Evolutionary conservation across 2,329 filamentous ascomycete species (phyloP).

Genomic region (Xenosphaeropsis pyriputrescens): DNA sequence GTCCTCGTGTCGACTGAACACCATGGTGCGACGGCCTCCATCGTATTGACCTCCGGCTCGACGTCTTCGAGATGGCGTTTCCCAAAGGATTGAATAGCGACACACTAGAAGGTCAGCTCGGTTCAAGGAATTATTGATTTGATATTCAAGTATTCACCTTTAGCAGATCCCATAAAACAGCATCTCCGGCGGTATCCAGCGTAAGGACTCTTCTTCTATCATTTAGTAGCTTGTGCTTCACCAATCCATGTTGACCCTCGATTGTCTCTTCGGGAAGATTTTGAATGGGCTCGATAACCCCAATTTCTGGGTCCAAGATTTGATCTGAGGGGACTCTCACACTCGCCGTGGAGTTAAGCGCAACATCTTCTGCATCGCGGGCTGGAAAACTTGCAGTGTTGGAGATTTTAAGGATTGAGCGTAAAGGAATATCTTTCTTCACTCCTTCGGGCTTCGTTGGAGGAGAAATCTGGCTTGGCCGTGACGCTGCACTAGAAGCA

Average conservation of each 20-base stretch:
- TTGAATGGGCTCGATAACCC: slow-evolving; percentile 46
- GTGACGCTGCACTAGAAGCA: slow-evolving; percentile 26
- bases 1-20: slow-evolving; percentile 91
- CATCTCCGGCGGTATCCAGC: slow-evolving; percentile 86
- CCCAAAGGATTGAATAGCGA: slow-evolving; percentile 80
- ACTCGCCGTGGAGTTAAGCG: slow-evolving; percentile 29
- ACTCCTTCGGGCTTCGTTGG: slow-evolving; percentile 17
- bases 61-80: slow-evolving; percentile 92
- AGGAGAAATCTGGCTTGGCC: slow-evolving; percentile 21
- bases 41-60: slow-evolving; percentile 70
- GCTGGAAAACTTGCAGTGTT: slow-evolving; percentile 67
- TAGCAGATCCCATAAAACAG: slow-evolving; percentile 87
- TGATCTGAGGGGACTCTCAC: slow-evolving; percentile 44
- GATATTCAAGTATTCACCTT: slow-evolving; percentile 36
- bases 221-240: slow-evolving; percentile 86
- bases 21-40: slow-evolving; percentile 87
- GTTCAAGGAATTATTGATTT: slow-evolving; percentile 6
- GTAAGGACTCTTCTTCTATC: slow-evolving; percentile 83
- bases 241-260: slow-evolving; percentile 86
- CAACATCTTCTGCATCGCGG: slow-evolving; percentile 39
- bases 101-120: slow-evolving; percentile 39
- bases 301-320: slow-evolving; percentile 30
- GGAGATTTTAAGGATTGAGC: slow-evolving; percentile 68
- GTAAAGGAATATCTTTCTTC: slow-evolving; percentile 60
- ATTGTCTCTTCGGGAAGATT: slow-evolving; percentile 65